phyloP scores from a whole-genome alignment of 176 grass and related monocot genomes.

The Carex scoparia region DNA sequence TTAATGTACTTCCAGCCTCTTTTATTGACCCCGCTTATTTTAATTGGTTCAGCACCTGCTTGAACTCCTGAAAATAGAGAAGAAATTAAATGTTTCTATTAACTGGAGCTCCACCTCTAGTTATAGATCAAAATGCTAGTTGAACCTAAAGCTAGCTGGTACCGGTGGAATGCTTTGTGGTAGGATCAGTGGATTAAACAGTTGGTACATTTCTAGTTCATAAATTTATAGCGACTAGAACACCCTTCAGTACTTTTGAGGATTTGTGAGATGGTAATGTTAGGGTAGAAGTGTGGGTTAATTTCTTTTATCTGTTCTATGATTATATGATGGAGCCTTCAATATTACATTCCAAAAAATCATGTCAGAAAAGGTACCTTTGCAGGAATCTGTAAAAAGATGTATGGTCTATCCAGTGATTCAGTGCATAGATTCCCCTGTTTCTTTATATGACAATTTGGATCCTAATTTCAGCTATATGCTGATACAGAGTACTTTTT shows the following conservation, averaged over 20 bases:
- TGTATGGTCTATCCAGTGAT: not conserved
- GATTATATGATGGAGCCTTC: not conserved
- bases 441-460: not conserved
- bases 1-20: constrained; percentile 74
- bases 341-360: not conserved
- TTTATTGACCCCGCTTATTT: constrained; percentile 71
- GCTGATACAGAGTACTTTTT: not conserved
- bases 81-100: constrained; percentile 13
- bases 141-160: not conserved
- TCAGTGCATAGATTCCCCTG: not conserved
- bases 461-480: not conserved
- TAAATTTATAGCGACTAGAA: not conserved
- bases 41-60: constrained; percentile 38
- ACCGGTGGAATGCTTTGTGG: not conserved
- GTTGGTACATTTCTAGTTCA: not conserved
- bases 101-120: not conserved
- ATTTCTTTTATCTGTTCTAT: not conserved
- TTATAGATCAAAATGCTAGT: not conserved
- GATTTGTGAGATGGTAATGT: not conserved
- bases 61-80: constrained; percentile 40
- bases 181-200: not conserved
- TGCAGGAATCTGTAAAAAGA: not conserved
- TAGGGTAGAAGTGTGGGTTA: not conserved
- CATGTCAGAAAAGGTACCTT: not conserved
- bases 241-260: not conserved